These are phyloP conservation scores for Ophiostoma himal-ulmi DNA, from an alignment of 2,329 filamentous ascomycete genomes.

Conservation along the genomic window DNA sequence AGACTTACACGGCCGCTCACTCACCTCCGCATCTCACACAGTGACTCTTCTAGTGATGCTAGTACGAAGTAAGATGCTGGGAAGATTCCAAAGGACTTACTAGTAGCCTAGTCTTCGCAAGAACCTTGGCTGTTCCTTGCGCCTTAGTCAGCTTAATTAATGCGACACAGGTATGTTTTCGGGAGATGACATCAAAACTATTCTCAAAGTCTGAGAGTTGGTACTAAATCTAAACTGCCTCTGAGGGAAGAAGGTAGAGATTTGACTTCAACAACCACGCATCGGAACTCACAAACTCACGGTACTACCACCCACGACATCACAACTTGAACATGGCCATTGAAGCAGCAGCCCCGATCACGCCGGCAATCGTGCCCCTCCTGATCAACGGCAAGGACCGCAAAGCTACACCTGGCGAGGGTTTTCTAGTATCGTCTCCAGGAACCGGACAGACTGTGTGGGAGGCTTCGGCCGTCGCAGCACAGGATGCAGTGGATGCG, in stretches of 20 bases:
- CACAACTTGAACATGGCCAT: background rate
- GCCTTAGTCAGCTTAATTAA: background rate
- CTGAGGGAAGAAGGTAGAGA: background rate
- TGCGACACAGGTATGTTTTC: background rate
- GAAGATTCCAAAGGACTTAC: background rate
- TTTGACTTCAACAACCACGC: background rate
- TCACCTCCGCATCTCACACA: background rate
- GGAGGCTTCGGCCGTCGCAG: conserved; percentile 28
- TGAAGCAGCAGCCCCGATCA: background rate
- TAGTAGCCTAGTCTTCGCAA: background rate
- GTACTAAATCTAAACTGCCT: background rate
- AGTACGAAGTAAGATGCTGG: background rate
- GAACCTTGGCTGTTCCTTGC: background rate
- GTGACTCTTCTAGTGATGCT: background rate
- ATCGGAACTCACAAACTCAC: background rate
- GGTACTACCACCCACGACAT: background rate
- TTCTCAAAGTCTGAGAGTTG: background rate
- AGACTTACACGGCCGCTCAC: conserved; percentile 2
- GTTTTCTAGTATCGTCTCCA: conserved; percentile 28
- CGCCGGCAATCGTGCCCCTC: conserved; percentile 27
- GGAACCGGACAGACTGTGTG: conserved; percentile 31
- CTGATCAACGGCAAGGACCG: conserved; percentile 32
- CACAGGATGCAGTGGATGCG: conserved; percentile 31
- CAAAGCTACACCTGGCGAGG: conserved; percentile 25
- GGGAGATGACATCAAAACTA: background rate